These are phyloP conservation scores for Durotheca rogersii DNA, from an alignment of 495 filamentous ascomycete species.

Conservation along the genomic window DNA sequence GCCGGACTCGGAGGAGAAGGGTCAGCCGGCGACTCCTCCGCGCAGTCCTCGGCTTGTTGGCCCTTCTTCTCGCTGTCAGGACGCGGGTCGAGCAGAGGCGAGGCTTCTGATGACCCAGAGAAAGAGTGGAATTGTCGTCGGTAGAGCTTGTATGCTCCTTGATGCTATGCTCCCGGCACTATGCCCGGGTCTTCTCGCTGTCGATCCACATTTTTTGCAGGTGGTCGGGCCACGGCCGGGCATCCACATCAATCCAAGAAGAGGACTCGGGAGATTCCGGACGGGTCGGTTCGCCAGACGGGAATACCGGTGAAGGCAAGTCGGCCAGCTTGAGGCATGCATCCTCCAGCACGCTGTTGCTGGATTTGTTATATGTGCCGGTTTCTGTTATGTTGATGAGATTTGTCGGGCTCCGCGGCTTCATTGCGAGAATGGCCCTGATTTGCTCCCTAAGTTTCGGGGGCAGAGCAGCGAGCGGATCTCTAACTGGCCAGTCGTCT, in stretches of 20 bases:
- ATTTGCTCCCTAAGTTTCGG: conserved; percentile 2
- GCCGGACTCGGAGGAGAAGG: background rate
- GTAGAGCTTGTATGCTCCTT: background rate
- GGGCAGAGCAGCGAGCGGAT: conserved; percentile 5
- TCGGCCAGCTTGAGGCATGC: conserved; percentile 15
- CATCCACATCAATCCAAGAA: conserved; percentile 9
- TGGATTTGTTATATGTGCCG: conserved; percentile 2
- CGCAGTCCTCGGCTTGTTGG: background rate
- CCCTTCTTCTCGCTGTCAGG: conserved; percentile 9
- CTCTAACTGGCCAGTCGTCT: conserved; percentile 1
- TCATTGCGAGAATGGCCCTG: conserved; percentile 7
- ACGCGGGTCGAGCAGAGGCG: conserved; percentile 15
- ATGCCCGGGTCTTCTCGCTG: conserved; percentile 1
- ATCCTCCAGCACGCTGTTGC: too few relatives aligned
- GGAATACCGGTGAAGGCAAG: conserved; percentile 4
- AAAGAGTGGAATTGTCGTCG: background rate
- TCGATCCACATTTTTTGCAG: conserved; percentile 4
- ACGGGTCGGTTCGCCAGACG: conserved; percentile 2
- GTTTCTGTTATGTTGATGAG: conserved; percentile 1
- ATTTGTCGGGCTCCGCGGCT: background rate
- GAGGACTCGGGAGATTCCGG: conserved; percentile 5
- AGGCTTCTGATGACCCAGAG: conserved; percentile 7
- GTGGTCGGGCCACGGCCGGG: conserved; percentile 6
- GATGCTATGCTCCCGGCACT: background rate
- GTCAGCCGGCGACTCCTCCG: background rate